Conservation (phyloP, 257 asterid genomes). For the Solanum bulbocastanum region DNA sequence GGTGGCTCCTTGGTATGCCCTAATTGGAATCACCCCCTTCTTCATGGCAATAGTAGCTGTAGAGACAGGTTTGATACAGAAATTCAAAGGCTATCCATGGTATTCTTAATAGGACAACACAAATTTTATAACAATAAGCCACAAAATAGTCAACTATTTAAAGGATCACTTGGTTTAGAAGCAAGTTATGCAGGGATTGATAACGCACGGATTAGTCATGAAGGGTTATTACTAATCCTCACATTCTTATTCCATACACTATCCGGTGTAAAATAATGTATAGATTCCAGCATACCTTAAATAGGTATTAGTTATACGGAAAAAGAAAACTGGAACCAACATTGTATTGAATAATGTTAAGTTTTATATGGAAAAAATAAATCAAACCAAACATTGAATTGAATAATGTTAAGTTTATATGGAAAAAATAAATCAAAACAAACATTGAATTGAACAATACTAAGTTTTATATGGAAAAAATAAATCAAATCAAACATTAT, state of each 20-base stretch:
- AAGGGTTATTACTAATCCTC: neutral
- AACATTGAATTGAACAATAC: neutral
- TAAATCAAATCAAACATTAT: neutral
- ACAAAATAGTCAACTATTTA: neutral
- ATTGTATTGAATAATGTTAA: neutral
- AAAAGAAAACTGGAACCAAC: neutral
- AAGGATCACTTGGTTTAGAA: neutral
- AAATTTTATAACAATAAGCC: neutral
- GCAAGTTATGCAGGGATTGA: neutral
- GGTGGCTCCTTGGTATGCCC: conserved; percentile 40
- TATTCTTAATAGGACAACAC: neutral
- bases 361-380: neutral
- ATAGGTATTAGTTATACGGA: neutral
- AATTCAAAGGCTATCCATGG: neutral
- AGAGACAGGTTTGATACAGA: conserved; percentile 33
- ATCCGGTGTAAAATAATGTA: neutral
- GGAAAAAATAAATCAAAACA: too few species aligned
- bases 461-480: too few species aligned
- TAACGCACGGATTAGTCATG: neutral
- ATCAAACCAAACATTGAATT: neutral
- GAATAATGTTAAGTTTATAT: neutral
- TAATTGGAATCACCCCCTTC: conserved; percentile 9
- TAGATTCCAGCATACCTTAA: neutral
- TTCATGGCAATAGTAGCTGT: neutral
- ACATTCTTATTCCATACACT: neutral